These are phyloP conservation scores for Hapsidospora chrysogenum DNA, from an alignment of 495 filamentous ascomycete genomes.

Conservation along the genomic window DNA sequence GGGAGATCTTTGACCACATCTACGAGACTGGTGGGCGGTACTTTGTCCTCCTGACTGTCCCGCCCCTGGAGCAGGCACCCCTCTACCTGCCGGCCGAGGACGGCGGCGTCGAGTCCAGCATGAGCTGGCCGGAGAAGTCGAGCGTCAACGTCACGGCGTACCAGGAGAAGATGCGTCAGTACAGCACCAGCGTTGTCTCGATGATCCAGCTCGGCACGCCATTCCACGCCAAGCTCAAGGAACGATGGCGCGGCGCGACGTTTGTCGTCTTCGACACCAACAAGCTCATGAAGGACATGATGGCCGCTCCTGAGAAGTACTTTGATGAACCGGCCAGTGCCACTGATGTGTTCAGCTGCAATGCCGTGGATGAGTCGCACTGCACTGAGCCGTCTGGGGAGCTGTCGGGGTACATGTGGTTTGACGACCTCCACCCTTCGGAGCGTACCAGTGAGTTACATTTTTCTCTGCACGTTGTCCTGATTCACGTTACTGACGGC, in stretches of 20 bases:
- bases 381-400: constrained; percentile 14
- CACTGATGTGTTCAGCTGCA: constrained; percentile 37
- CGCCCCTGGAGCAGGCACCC: constrained; percentile 44
- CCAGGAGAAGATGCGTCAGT: constrained; percentile 42
- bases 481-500: not conserved
- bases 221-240: constrained; percentile 30
- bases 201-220: constrained; percentile 45
- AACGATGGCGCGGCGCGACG: constrained; percentile 39
- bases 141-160: constrained; percentile 30
- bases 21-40: constrained; percentile 48
- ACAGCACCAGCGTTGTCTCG: constrained; percentile 40
- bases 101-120: constrained; percentile 30
- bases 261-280: constrained; percentile 51
- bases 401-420: constrained; percentile 27
- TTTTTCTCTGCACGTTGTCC: not conserved
- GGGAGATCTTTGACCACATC: constrained; percentile 35
- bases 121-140: constrained; percentile 44
- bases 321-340: constrained; percentile 48
- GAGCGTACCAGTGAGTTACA: constrained; percentile 29
- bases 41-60: constrained; percentile 52
- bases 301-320: constrained; percentile 37
- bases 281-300: constrained; percentile 44
- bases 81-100: constrained; percentile 35
- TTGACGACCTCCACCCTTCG: constrained; percentile 53
- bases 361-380: constrained; percentile 17